Conservation (phyloP, 441 rosid species). For the Pelargonium cotyledonis region DNA sequence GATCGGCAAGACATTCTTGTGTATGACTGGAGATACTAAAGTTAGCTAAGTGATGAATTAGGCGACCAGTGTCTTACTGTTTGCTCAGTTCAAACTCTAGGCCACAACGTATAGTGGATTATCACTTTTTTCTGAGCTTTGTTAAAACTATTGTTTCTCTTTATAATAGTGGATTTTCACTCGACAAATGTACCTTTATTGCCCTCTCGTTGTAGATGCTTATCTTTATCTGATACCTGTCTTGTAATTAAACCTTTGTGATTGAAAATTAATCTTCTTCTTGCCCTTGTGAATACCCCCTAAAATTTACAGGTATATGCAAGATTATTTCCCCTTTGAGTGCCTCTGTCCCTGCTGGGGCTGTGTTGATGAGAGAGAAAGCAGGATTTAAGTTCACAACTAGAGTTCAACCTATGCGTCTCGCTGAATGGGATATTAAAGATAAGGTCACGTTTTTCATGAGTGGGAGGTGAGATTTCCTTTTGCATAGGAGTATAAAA, state of each 20-base stretch:
- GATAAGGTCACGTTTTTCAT: conserved; percentile 94
- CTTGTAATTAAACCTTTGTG: background rate
- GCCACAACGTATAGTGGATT: background rate
- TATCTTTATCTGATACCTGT: background rate
- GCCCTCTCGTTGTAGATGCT: background rate
- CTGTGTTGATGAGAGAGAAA: conserved; percentile 80
- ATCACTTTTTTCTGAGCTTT: background rate
- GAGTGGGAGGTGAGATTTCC: conserved; percentile 83
- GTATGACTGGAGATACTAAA: background rate
- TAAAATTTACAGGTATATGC: conserved; percentile 65
- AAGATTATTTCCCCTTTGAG: conserved; percentile 82
- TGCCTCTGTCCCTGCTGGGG: conserved; percentile 91
- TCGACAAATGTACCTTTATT: background rate
- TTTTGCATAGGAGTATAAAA: conserved; percentile 10
- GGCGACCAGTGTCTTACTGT: background rate
- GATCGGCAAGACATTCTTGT: background rate
- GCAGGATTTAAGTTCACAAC: conserved; percentile 93
- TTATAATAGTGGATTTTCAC: too few relatives aligned
- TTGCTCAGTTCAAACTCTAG: background rate
- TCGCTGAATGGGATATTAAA: conserved; percentile 92
- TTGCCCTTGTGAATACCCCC: background rate
- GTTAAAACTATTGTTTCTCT: conserved; percentile 1
- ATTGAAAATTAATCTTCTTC: background rate
- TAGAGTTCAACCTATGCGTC: conserved; percentile 97
- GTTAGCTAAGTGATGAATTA: background rate